phyloP scores from a whole-genome alignment of 495 filamentous ascomycete genomes.

The Penicillium cosmopolitanum region DNA sequence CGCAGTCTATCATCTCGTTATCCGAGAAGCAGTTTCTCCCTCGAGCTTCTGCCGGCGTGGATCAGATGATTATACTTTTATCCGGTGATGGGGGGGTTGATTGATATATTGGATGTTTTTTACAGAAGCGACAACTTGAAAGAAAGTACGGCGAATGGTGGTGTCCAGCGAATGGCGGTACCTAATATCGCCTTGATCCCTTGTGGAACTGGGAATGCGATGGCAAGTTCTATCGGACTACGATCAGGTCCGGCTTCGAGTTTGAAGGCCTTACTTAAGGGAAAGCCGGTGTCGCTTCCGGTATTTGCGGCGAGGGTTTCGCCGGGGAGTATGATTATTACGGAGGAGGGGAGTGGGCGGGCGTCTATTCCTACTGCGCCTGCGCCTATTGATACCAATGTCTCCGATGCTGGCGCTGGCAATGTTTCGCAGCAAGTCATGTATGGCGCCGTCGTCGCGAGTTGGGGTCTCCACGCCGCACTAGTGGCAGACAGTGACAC shows the following conservation, averaged over 20 bases:
- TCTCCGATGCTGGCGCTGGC: neutral
- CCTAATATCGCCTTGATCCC: conserved; percentile 71
- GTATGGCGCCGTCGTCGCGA: conserved; percentile 80
- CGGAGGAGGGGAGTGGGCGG: conserved; percentile 41
- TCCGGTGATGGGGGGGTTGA: conserved; percentile 82
- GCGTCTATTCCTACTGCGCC: neutral
- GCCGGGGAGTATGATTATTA: conserved; percentile 54
- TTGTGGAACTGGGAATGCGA: conserved; percentile 87
- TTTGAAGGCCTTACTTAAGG: conserved; percentile 46
- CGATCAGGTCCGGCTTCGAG: conserved; percentile 30
- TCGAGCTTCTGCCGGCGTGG: too few species aligned
- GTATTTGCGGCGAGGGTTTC: conserved; percentile 68
- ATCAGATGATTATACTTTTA: conserved; percentile 70
- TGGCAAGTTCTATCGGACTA: conserved; percentile 68
- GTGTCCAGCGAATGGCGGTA: neutral
- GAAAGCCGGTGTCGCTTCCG: conserved; percentile 52
- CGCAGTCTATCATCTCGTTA: conserved; percentile 22
- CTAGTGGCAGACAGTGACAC: conserved; percentile 90
- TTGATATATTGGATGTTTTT: conserved; percentile 75
- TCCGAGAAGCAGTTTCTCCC: neutral
- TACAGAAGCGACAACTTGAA: conserved; percentile 19
- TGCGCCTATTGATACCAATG: conserved; percentile 16
- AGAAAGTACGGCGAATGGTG: conserved; percentile 8
- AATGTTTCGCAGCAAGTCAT: conserved; percentile 33
- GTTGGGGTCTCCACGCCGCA: conserved; percentile 85